phyloP scores from a whole-genome alignment of 352 stramenopile genomes.

The Lagenidium giganteum region DNA sequence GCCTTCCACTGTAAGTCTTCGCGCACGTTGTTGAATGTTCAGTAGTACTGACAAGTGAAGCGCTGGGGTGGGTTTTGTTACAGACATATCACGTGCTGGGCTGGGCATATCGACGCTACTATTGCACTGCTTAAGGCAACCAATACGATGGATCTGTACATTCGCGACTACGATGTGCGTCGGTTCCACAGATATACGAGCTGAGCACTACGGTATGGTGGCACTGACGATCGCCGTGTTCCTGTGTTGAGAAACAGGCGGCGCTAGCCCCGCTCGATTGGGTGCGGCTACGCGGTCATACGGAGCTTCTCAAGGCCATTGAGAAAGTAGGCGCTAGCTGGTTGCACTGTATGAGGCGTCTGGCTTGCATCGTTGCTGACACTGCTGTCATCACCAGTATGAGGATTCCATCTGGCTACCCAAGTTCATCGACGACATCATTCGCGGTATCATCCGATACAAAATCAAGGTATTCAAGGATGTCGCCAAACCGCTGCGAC shows the following conservation, averaged over 20 bases:
- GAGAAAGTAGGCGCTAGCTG: conserved; percentile 34
- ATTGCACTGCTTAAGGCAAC: conserved; percentile 40
- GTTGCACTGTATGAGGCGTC: not conserved
- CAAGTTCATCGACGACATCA: conserved; percentile 67
- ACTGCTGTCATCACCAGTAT: conserved; percentile 30
- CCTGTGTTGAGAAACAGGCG: conserved; percentile 6
- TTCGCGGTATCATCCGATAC: conserved; percentile 65
- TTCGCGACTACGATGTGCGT: conserved; percentile 62
- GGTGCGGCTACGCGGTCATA: conserved; percentile 42
- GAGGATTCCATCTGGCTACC: conserved; percentile 60
- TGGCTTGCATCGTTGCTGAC: not conserved
- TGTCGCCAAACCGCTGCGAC: not conserved
- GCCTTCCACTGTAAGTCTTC: conserved; percentile 45
- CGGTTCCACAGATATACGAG: too few relatives aligned
- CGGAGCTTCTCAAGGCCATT: conserved; percentile 40
- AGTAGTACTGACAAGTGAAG: not conserved
- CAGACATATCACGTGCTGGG: conserved; percentile 68
- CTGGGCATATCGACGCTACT: conserved; percentile 50
- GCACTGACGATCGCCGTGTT: not conserved
- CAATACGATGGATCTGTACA: conserved; percentile 51
- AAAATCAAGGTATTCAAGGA: conserved; percentile 74
- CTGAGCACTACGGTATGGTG: not conserved
- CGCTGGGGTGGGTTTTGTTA: not conserved
- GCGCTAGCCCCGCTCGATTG: conserved; percentile 53
- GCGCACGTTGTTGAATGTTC: not conserved